A percentile compares a stretch with the other conserved stretches of the same genome.
Conservation (phyloP, 495 filamentous ascomycete species). For the Penicillium egyptiacum region DNA sequence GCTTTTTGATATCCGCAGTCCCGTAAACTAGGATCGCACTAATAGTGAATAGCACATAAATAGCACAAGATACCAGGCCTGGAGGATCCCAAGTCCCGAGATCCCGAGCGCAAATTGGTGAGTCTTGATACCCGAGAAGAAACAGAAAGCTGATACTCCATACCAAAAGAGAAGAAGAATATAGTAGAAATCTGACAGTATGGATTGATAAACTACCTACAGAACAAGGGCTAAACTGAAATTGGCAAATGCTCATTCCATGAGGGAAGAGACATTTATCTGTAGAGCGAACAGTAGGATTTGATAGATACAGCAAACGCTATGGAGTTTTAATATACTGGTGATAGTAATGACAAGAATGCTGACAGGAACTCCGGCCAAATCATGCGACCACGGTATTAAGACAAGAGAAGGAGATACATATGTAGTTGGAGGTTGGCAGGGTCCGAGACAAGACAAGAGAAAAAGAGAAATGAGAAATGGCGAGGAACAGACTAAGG, state of each 20-base stretch:
- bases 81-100: not conserved
- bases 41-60: not conserved
- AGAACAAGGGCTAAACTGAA: not conserved
- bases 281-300: not conserved
- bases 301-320: not conserved
- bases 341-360: constrained; percentile 1
- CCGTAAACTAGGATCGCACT: not conserved
- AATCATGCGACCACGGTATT: constrained; percentile 8
- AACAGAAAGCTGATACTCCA: not conserved
- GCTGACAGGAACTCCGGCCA: constrained; percentile 2
- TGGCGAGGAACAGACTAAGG: constrained; percentile 2
- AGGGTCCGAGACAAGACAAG: not conserved
- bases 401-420: constrained; percentile 7
- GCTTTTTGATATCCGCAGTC: not conserved
- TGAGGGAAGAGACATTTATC: not conserved
- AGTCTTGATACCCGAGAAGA: not conserved
- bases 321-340: constrained; percentile 1
- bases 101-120: not conserved
- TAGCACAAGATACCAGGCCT: not conserved
- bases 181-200: not conserved
- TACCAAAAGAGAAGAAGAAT: not conserved
- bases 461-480: not conserved
- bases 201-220: not conserved
- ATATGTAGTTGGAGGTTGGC: not conserved
- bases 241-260: not conserved